Evolutionary conservation across 2,329 filamentous ascomycete species (phyloP), one percentile per base, ranked within the genome.

Genomic region (Calonectria fujianensis): DNA sequence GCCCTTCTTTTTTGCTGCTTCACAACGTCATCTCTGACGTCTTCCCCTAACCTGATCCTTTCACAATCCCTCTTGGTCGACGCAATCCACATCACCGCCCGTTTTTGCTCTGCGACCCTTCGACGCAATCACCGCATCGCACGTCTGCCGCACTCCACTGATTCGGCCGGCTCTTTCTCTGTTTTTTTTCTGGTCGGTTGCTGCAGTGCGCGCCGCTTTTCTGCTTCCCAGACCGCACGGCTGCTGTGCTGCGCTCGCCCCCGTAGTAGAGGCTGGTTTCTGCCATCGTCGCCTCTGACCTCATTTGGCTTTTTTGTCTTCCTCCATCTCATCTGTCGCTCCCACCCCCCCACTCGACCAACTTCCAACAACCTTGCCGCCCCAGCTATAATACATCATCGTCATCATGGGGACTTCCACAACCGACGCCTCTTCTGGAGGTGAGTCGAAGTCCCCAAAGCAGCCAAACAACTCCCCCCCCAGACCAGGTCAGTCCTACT

Each of bases 1-100:
- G 82, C 82, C 82, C 80, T 84, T 82, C 82, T 82, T 84, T 84
- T 84, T 81, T 80, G 83, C 78, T 82, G 80, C 81, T 79, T 81
- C 83, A 83, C 85, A 87, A 87, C 86, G 86, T 87, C 86, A 87
- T 87, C 86, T 87, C 86, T 87, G 86, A 87, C 86, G 86, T 87
- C 85, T 87, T 87, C 82, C 81, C 57, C 82, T 80, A 82, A 83
- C 81, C 81, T 83, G 80, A 82, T 82, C 80, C 80, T 84, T 83
- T 83, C 82, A 83, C 82, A 82, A 82, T 82, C 79, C 64, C 78
- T 82, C 82, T 78, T 76, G 80, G 75, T 79, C 81, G 76, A 80
- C 80, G 80, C 82, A 83, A 81, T 82, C 78, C 79, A 78, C 79
- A 76, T 75, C 75, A 80, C 77, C 77, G 77, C 79, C 79, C 76